Evolutionary conservation across 306 rosid genomes (phyloP).

Genomic region (Citrullus mucosospermus): DNA sequence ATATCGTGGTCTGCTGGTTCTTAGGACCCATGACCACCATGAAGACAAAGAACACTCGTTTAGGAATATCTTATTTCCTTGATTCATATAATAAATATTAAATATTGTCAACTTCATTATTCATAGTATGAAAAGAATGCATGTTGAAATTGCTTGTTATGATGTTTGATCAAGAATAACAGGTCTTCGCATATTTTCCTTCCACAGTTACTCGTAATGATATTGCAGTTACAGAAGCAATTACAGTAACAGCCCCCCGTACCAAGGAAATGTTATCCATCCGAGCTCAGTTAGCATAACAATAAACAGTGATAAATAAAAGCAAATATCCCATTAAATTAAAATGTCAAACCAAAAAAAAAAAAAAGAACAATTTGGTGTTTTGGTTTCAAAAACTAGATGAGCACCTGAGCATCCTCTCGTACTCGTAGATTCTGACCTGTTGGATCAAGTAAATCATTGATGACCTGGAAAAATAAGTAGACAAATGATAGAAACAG

Average conservation of each 20-base stretch:
- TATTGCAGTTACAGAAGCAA: background rate
- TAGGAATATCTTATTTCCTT: background rate
- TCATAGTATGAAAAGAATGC: background rate
- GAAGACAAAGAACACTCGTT: background rate
- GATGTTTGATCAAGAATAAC: background rate
- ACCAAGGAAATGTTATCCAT: background rate
- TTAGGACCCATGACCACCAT: background rate
- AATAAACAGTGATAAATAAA: background rate
- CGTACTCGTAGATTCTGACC: slow-evolving; percentile 78
- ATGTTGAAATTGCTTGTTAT: background rate
- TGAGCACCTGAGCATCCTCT: slow-evolving; percentile 76
- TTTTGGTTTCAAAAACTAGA: slow-evolving; percentile 8
- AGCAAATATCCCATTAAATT: background rate
- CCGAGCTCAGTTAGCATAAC: background rate
- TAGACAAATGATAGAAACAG: background rate
- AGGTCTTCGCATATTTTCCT: background rate
- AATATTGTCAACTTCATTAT: background rate
- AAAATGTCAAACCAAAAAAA: background rate
- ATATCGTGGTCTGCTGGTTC: background rate
- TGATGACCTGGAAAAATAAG: slow-evolving; percentile 51
- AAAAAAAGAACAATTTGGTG: background rate
- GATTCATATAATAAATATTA: background rate
- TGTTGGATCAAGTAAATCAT: slow-evolving; percentile 66
- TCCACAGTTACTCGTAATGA: background rate
- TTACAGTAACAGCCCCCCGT: background rate